These are phyloP conservation scores for Apodospora peruviana DNA, from an alignment of 495 filamentous ascomycete genomes.

Conservation along the genomic window DNA sequence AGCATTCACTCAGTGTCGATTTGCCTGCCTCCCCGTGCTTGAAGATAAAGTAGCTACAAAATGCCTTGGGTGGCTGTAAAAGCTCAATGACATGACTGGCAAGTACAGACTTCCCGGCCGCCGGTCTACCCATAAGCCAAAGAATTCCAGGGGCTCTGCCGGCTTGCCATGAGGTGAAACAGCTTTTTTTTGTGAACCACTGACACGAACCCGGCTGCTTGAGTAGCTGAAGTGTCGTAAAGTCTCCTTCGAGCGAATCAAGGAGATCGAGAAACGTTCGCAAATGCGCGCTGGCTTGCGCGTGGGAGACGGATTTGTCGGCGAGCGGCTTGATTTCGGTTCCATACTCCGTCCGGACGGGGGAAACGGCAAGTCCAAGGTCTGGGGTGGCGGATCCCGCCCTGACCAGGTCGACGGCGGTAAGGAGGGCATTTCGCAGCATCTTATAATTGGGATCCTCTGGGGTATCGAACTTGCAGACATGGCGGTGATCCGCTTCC, in stretches of 20 bases:
- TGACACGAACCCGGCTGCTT: constrained; percentile 19
- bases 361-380: background rate
- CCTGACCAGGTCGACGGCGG: constrained; percentile 22
- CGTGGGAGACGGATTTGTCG: background rate
- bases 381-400: background rate
- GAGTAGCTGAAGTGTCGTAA: constrained; percentile 8
- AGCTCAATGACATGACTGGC: constrained; percentile 20
- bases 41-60: constrained; percentile 15
- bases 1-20: constrained; percentile 9
- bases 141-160: constrained; percentile 8
- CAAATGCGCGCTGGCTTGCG: background rate
- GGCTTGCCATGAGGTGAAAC: constrained; percentile 14
- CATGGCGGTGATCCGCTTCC: constrained; percentile 37
- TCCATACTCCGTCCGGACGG: background rate
- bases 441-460: constrained; percentile 19
- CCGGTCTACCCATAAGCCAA: constrained; percentile 24
- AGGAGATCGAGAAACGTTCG: background rate
- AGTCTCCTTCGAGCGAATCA: constrained; percentile 10
- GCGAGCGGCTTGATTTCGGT: background rate
- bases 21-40: constrained; percentile 8
- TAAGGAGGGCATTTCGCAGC: constrained; percentile 17
- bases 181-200: constrained; percentile 15
- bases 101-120: constrained; percentile 23
- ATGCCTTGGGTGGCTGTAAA: background rate
- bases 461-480: constrained; percentile 19